Evolutionary conservation across 2,329 filamentous ascomycete species (phyloP).

Genomic region (Ambrosiella xylebori): DNA sequence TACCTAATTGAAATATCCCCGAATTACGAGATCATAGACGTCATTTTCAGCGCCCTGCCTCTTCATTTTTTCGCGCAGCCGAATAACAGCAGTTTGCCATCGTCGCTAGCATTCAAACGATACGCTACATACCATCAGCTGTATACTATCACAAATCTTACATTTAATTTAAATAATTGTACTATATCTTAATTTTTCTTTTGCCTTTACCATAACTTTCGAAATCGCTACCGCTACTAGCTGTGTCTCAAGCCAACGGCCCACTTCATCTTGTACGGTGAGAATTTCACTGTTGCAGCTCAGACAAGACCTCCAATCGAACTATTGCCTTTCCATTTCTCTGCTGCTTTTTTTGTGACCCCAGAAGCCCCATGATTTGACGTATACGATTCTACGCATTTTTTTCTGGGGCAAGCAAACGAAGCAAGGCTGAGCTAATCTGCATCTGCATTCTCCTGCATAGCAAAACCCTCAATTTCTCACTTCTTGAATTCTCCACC

Average conservation of each 20-base stretch:
- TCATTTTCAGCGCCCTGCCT: not conserved
- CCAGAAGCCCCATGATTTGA: not conserved
- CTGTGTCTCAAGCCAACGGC: not conserved
- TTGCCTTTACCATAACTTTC: not conserved
- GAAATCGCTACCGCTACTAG: not conserved
- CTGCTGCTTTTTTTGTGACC: not conserved
- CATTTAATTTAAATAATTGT: not conserved
- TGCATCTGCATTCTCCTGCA: conserved; percentile 1
- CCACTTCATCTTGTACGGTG: not conserved
- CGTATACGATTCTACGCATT: not conserved
- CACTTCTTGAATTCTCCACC: not conserved
- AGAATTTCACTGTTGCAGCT: not conserved
- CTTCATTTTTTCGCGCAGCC: not conserved
- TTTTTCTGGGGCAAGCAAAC: not conserved
- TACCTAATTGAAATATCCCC: not conserved
- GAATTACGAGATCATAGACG: not conserved
- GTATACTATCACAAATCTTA: not conserved
- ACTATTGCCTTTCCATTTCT: not conserved
- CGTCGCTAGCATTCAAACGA: not conserved
- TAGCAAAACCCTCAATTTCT: not conserved
- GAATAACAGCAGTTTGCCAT: not conserved
- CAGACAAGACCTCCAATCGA: not conserved
- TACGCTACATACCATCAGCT: not conserved
- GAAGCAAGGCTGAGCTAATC: not conserved
- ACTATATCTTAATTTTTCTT: not conserved